These are phyloP conservation scores for Colletotrichum musicola DNA, from an alignment of 2,329 filamentous ascomycete species.

Conservation along the genomic window DNA sequence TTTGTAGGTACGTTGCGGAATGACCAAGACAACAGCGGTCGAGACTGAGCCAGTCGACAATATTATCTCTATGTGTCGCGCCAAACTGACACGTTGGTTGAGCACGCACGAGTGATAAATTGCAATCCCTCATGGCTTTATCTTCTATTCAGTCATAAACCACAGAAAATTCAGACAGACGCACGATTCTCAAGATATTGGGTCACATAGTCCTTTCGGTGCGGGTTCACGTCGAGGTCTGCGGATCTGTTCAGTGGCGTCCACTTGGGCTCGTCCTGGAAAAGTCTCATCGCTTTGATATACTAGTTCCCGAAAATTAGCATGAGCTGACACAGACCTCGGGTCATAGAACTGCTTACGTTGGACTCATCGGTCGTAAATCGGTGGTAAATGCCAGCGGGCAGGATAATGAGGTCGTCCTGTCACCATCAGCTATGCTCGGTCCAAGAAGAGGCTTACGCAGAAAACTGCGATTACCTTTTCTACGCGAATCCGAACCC, in stretches of 20 bases:
- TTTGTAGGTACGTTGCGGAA: too few relatives aligned
- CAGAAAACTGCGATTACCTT: conserved; percentile 63
- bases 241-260: conserved; percentile 86
- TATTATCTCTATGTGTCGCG: too few relatives aligned
- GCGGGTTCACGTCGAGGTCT: conserved; percentile 83
- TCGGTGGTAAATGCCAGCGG: conserved; percentile 95
- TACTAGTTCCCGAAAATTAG: conserved; percentile 68
- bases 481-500: conserved; percentile 87
- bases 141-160: too few relatives aligned
- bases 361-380: conserved; percentile 96
- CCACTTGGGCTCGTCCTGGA: conserved; percentile 99
- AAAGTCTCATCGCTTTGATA: conserved; percentile 94
- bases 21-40: too few relatives aligned
- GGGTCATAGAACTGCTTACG: conserved; percentile 65
- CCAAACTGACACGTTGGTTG: too few relatives aligned
- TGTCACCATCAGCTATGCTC: conserved; percentile 35
- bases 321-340: not conserved
- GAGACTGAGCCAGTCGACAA: too few relatives aligned
- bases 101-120: not conserved
- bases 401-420: conserved; percentile 91
- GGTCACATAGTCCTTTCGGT: conserved; percentile 81
- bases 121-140: too few relatives aligned
- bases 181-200: conserved; percentile 49
- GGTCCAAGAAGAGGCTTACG: not conserved
- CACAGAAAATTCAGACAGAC: conserved; percentile 1